Percentiles rank a stretch among this genome's conserved stretches.
Conservation (phyloP, 2,329 filamentous ascomycete genomes). For the Aschersonia sp. region DNA sequence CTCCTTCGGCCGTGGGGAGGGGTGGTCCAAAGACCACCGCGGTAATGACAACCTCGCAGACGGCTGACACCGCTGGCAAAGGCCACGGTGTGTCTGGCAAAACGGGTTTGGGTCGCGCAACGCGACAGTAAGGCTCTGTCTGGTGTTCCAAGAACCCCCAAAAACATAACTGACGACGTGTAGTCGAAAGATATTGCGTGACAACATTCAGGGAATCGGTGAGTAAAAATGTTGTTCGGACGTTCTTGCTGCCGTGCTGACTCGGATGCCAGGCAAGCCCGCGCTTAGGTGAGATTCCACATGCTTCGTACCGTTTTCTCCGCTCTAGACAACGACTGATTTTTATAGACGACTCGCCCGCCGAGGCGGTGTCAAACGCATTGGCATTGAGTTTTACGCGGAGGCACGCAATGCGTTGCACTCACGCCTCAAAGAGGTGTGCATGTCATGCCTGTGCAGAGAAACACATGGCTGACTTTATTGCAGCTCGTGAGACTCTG, state of each 20-base stretch:
- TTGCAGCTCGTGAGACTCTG: constrained; percentile 37
- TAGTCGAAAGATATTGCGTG: constrained; percentile 7
- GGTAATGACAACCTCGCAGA: too few species aligned
- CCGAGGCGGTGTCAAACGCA: constrained; percentile 64
- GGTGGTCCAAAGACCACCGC: neutral
- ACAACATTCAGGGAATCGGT: constrained; percentile 7
- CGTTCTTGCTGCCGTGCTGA: neutral
- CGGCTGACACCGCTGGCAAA: neutral
- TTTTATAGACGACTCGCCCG: constrained; percentile 51
- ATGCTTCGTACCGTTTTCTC: neutral
- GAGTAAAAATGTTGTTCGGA: neutral
- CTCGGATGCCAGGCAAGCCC: constrained; percentile 1
- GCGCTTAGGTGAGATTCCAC: constrained; percentile 1
- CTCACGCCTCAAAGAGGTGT: constrained; percentile 30
- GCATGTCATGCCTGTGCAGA: too few species aligned
- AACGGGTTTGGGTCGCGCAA: constrained; percentile 1
- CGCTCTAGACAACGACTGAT: neutral
- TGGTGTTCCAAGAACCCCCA: neutral
- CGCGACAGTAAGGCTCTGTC: neutral
- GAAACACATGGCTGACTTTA: too few species aligned
- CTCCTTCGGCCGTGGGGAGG: too few species aligned
- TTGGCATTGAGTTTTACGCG: constrained; percentile 49
- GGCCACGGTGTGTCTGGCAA: constrained; percentile 1
- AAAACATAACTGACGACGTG: neutral
- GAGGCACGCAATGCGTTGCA: constrained; percentile 41